Conservation (phyloP, 495 filamentous ascomycete genomes). For the Parmelia sp. region DNA sequence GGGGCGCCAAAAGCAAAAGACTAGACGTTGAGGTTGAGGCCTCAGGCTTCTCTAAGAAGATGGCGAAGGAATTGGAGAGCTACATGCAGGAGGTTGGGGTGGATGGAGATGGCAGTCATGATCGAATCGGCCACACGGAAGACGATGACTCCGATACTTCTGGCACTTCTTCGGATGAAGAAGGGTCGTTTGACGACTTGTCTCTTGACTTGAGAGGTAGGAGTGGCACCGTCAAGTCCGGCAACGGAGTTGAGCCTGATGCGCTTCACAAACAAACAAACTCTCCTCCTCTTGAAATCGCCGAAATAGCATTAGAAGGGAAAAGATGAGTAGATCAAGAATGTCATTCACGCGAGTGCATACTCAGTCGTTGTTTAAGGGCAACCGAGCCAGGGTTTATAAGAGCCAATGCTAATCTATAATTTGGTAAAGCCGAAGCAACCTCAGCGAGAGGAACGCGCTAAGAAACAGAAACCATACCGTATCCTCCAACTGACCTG, state of each 20-base stretch:
- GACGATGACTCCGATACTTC: conserved; percentile 9
- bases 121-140: conserved; percentile 27
- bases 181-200: background rate
- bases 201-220: background rate
- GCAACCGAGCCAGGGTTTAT: conserved; percentile 11
- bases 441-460: conserved; percentile 6
- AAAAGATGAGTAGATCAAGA: background rate
- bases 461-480: background rate
- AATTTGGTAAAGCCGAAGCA: background rate
- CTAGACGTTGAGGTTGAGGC: conserved; percentile 87
- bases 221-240: background rate
- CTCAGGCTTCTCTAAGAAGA: conserved; percentile 91
- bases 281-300: background rate
- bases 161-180: background rate
- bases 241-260: background rate
- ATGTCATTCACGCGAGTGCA: background rate
- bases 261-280: background rate
- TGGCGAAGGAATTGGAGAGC: conserved; percentile 82
- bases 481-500: conserved; percentile 6
- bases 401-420: conserved; percentile 10
- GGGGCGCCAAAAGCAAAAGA: conserved; percentile 42
- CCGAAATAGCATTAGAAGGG: background rate
- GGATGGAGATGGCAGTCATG: conserved; percentile 45
- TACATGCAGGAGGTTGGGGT: conserved; percentile 73
- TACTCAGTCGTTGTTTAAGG: background rate